These are phyloP conservation scores for Agaricus subrufescens DNA, from an alignment of 768 basidiomycete species.

Conservation along the genomic window DNA sequence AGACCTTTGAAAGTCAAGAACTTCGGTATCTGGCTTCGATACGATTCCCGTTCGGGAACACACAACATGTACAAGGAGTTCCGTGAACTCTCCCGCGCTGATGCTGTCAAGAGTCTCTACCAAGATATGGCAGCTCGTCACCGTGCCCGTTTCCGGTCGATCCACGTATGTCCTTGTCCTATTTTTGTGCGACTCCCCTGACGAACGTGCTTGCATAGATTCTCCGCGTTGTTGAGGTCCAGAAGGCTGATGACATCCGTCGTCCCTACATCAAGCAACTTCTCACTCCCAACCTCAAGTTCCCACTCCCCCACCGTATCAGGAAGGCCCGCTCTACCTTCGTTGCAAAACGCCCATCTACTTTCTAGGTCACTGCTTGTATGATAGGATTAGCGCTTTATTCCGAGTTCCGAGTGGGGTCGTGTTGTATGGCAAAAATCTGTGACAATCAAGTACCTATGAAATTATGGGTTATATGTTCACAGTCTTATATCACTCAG, in stretches of 20 bases:
- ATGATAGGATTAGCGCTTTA: not conserved
- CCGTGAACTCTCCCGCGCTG: slow-evolving; percentile 91
- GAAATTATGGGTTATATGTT: slow-evolving; percentile 1
- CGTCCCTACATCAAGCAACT: slow-evolving; percentile 99
- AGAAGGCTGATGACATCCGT: slow-evolving; percentile 87
- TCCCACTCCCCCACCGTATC: slow-evolving; percentile 94
- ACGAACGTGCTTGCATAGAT: slow-evolving; percentile 47
- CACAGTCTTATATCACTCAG: not conserved
- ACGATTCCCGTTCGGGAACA: slow-evolving; percentile 98
- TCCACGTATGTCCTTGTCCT: slow-evolving; percentile 62
- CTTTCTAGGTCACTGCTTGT: slow-evolving; percentile 44
- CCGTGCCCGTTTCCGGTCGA: slow-evolving; percentile 98
- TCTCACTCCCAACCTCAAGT: slow-evolving; percentile 83
- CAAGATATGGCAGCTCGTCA: slow-evolving; percentile 99
- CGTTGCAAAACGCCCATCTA: slow-evolving; percentile 70
- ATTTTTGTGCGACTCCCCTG: not conserved
- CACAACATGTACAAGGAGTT: slow-evolving; percentile 99
- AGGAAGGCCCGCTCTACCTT: slow-evolving; percentile 76
- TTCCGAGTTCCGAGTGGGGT: too few relatives aligned
- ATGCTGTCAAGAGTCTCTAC: slow-evolving; percentile 95
- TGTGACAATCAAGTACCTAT: slow-evolving; percentile 4
- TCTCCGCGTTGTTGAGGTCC: slow-evolving; percentile 94
- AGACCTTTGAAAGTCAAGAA: slow-evolving; percentile 98
- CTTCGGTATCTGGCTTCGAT: slow-evolving; percentile 99
- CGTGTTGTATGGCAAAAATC: not conserved